Base-by-base conservation (phyloP, 768 basidiomycete genomes). In the Termitomyces sp. region DNA sequence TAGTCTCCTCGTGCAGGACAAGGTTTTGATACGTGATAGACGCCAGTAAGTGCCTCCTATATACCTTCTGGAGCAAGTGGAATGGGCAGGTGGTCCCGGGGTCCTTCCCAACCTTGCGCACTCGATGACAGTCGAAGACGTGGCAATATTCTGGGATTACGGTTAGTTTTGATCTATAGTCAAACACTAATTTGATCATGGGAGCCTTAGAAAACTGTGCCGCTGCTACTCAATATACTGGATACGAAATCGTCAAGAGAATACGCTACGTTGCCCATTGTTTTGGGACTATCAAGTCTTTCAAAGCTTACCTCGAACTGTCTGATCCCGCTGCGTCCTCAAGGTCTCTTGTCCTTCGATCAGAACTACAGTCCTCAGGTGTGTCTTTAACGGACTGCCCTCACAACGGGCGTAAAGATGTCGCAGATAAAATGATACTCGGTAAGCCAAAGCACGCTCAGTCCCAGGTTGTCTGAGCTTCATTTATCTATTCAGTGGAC, bases 281-380 rank as follows among this genome's bases (percentile, higher is more conserved):
- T n/a, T 81, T 77, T 63, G 84, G 84, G 47, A 70, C 64, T 54
- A 73, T 84, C 32, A 77, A 74, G 16, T 64, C 73, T 0, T 84
- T 86, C 75, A 82, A 79, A 64, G 83, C 83, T 18, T 86, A 86
- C 66, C 68, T 81, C 38, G 77, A 83, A 61, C 58, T 78, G 20
- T 72, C 80, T 6, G 73, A 77, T 1, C 61, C 63, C 16, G 58
- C 63, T 14, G 60, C 61, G 9, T 66, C 66, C 35, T 35, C 68
- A 28, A 78, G 76, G 61, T 73, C 73, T 22, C 62, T 70, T 35
- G 58, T 49, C 36, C 65, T 78, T 24, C 75, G 75, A 32, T 78
- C 78, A 1, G 79, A 81, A 59, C 71, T 82, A 9, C 78, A 80
- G 54, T 70, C 71, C 2, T 80, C 79, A 38, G 80, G 79, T 9